A percentile compares a stretch with the other conserved stretches of the same genome.
Conservation (phyloP, 345 rosid genomes). For the Linum lewisii region DNA sequence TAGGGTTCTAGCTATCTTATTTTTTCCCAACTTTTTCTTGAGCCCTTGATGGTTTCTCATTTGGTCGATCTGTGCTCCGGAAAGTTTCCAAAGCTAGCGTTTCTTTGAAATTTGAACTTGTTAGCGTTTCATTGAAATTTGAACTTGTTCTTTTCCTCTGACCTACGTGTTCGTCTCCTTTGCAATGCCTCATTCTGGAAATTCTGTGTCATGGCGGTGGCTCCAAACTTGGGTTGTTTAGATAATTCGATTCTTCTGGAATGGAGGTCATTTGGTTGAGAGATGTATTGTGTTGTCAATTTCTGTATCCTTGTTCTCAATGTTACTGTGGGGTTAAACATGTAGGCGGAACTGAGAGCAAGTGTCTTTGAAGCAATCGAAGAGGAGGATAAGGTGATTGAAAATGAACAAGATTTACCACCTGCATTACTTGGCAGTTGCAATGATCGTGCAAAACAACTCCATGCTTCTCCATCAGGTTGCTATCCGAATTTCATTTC, state of each 20-base stretch:
- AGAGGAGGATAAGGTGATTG: conserved; percentile 84
- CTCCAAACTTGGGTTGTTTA: too few relatives aligned
- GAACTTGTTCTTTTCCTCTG: too few relatives aligned
- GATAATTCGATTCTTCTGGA: too few relatives aligned
- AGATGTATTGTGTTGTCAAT: neutral
- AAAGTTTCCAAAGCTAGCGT: too few relatives aligned
- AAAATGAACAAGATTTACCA: conserved; percentile 67
- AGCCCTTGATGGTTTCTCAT: too few relatives aligned
- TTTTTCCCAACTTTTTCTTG: too few relatives aligned
- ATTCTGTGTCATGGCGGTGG: too few relatives aligned
- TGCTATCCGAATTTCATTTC: conserved; percentile 8
- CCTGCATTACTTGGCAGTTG: conserved; percentile 95
- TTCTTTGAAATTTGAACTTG: too few relatives aligned
- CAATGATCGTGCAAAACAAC: conserved; percentile 79
- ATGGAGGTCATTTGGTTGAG: neutral
- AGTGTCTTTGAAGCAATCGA: conserved; percentile 98
- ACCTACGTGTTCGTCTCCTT: neutral
- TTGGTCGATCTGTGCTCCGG: too few relatives aligned
- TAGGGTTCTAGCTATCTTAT: neutral
- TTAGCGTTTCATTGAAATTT: too few relatives aligned
- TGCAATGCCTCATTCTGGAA: too few relatives aligned
- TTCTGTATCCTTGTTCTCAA: neutral
- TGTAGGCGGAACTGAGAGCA: conserved; percentile 91
- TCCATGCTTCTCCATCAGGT: conserved; percentile 97
- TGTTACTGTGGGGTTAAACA: neutral